Conservation (phyloP, 2,329 filamentous ascomycete genomes). For the Zymoseptoria ardabiliae region DNA sequence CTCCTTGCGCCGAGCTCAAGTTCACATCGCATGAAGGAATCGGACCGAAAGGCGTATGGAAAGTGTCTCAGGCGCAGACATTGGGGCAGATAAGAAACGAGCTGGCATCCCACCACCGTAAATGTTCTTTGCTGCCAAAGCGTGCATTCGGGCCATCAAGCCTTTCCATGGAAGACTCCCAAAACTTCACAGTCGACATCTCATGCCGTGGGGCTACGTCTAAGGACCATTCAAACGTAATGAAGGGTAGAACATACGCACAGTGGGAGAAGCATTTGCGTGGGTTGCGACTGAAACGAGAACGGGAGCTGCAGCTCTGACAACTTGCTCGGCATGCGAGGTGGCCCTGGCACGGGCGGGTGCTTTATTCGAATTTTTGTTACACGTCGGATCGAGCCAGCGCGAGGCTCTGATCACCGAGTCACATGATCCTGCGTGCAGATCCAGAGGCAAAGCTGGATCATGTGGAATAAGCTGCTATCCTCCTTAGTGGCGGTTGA, state of each 20-base stretch:
- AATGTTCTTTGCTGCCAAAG: too few relatives aligned
- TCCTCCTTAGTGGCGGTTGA: too few relatives aligned
- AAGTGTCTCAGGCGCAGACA: not conserved
- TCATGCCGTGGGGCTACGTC: not conserved
- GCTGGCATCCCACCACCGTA: not conserved
- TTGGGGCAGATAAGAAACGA: not conserved
- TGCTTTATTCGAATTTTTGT: not conserved
- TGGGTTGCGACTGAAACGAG: not conserved
- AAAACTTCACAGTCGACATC: not conserved
- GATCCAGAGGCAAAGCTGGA: too few relatives aligned
- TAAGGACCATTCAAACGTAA: not conserved
- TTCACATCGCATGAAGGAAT: not conserved
- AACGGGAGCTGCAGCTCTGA: not conserved
- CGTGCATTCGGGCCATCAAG: too few relatives aligned
- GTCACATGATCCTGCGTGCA: too few relatives aligned
- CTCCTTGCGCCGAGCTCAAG: not conserved
- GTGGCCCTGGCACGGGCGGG: too few relatives aligned
- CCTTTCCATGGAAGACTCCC: too few relatives aligned
- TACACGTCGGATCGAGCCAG: not conserved
- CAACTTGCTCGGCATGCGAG: not conserved
- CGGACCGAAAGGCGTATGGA: not conserved
- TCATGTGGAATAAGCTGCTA: too few relatives aligned
- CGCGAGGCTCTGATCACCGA: not conserved
- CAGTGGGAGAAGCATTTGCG: not conserved
- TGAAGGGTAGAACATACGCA: not conserved